Percentiles rank a stretch among this genome's conserved stretches.
Conservation (phyloP, 2,329 filamentous ascomycete species). For the Aureobasidium mangrovei region DNA sequence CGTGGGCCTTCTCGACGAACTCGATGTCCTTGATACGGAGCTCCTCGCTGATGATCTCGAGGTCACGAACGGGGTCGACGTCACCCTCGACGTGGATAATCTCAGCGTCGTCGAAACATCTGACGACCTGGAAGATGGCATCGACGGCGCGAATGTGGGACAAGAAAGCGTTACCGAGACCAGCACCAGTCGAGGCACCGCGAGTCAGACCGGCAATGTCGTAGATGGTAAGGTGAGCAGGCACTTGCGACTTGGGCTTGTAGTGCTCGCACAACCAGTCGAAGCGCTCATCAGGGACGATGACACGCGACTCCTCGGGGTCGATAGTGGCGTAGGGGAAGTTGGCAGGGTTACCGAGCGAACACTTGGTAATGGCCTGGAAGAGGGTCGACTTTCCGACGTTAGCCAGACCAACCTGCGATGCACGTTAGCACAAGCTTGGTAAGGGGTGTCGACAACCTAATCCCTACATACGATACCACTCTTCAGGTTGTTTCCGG, state of each 20-base stretch:
- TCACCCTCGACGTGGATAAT: slow-evolving; percentile 99
- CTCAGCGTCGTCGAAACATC: slow-evolving; percentile 81
- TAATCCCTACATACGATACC: slow-evolving; percentile 70
- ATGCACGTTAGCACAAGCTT: slow-evolving; percentile 4
- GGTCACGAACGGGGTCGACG: slow-evolving; percentile 86
- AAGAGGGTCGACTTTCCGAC: slow-evolving; percentile 99
- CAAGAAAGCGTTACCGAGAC: slow-evolving; percentile 95
- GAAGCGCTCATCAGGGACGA: slow-evolving; percentile 91
- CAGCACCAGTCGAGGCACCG: slow-evolving; percentile 92
- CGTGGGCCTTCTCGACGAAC: slow-evolving; percentile 91
- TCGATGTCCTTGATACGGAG: slow-evolving; percentile 97
- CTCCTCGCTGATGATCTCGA: slow-evolving; percentile 96
- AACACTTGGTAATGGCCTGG: slow-evolving; percentile 98
- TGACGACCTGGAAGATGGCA: slow-evolving; percentile 33
- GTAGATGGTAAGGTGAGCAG: slow-evolving; percentile 95
- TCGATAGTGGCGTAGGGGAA: slow-evolving; percentile 99
- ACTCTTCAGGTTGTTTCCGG: slow-evolving; percentile 97
- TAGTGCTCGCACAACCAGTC: slow-evolving; percentile 96
- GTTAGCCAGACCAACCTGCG: slow-evolving; percentile 94
- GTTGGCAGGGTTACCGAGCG: slow-evolving; percentile 96
- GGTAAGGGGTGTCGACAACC: slow-evolving; percentile 15
- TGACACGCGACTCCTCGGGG: slow-evolving; percentile 92
- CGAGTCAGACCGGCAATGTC: slow-evolving; percentile 96
- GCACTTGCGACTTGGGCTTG: slow-evolving; percentile 95
- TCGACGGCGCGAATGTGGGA: slow-evolving; percentile 82